Evolutionary conservation across 352 stramenopile species (phyloP), one percentile per base, ranked within the genome.

Genomic region (Phytophthora hybrid): DNA sequence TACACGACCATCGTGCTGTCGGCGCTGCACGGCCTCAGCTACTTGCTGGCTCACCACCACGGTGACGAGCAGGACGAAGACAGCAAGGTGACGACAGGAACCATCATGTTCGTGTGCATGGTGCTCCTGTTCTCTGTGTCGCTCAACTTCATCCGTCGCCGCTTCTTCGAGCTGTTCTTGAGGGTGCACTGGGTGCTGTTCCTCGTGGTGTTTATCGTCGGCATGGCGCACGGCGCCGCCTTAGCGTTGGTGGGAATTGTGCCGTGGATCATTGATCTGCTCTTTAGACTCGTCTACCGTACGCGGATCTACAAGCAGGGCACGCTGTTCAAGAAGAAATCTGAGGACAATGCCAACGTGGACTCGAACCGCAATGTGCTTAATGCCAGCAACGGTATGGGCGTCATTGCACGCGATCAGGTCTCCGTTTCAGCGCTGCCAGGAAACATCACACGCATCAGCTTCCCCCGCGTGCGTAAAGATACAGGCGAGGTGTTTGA

Each of bases 81-180:
- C 26, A 37, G 32, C 62, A 75, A 55, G 23, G 68, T 65, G 5
- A 1, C 14, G 3, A 63, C 68, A 0, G 76, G 76, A 7, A 32
- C 51, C 0, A 56, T 79, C 37, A 57, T 64, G 16, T 77, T 82
- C 19, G 62, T 64, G 2, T 47, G 66, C n/a, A 79, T 88, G 70
- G 21, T 75, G n/a, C 41, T 66, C 34, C 56, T 86, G 4, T 65
- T 66, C 9, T 11, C 65, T 3, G 49, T 81, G 59, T 79, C 82
- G 23, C 75, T 87, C 11, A 61, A 68, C 26, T 14, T 51, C 1
- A 76, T 89, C 41, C 80, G 79, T 0, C 78, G 82, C 8, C 69
- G 66, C 2, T 88, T 79, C 63, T 90, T 85, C 58, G 69, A 90
- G 46, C 34, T 88, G 8, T 90, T 88, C 57, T 5, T 84, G 5